Percentiles rank a stretch among this genome's conserved stretches.
Evolutionary conservation across 2,329 filamentous ascomycete genomes (phyloP).

Genomic region (Lecanicillium sp.): DNA sequence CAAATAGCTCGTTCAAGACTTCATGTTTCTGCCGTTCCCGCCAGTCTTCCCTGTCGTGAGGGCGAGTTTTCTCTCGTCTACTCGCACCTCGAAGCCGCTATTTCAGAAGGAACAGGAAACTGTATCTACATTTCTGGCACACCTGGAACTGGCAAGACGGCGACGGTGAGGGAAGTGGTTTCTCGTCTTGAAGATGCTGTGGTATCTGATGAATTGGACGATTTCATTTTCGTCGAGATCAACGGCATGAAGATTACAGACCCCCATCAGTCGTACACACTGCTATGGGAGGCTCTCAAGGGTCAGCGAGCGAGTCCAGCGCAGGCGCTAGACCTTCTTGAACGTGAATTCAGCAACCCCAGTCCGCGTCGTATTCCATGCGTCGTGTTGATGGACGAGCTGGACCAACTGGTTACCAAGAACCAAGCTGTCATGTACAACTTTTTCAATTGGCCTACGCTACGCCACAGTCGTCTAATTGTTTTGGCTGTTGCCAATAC

Average conservation of each 20-base stretch:
- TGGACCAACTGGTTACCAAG: constrained; percentile 95
- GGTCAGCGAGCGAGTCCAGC: constrained; percentile 87
- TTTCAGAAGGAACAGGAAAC: constrained; percentile 84
- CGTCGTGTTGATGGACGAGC: constrained; percentile 96
- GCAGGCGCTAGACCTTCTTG: constrained; percentile 84
- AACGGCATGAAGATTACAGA: constrained; percentile 99
- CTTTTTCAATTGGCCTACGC: constrained; percentile 97
- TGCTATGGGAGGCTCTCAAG: constrained; percentile 93
- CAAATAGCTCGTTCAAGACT: constrained; percentile 82
- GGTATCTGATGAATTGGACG: constrained; percentile 82
- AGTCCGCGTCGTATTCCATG: constrained; percentile 88
- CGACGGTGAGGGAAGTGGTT: constrained; percentile 92
- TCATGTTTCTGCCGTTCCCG: constrained; percentile 89
- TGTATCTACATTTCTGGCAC: constrained; percentile 99
- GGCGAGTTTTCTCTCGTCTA: constrained; percentile 89
- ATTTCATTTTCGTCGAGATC: constrained; percentile 99
- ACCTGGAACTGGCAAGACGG: constrained; percentile 94
- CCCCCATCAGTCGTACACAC: constrained; percentile 88
- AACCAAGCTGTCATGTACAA: constrained; percentile 99
- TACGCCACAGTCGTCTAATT: constrained; percentile 86
- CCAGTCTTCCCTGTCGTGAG: constrained; percentile 84
- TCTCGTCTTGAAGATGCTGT: constrained; percentile 84
- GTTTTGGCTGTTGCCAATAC: constrained; percentile 97
- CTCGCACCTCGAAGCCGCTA: constrained; percentile 87
- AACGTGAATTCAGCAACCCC: constrained; percentile 87